These are phyloP conservation scores for Cryphonectria carpinicola DNA, from an alignment of 2,329 filamentous ascomycete species.

Conservation along the genomic window DNA sequence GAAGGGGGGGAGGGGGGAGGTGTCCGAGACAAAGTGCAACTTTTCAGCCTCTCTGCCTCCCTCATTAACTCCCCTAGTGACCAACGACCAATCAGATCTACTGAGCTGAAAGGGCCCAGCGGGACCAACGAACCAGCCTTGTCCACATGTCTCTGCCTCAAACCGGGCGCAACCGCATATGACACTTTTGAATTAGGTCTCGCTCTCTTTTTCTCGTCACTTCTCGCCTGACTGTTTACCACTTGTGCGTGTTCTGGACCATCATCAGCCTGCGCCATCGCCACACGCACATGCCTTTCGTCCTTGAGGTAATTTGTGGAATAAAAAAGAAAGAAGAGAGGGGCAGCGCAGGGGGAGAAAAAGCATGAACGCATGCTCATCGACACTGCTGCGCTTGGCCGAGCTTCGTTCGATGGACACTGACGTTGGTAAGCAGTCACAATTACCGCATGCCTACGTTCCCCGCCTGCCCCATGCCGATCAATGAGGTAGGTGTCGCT, in stretches of 20 bases:
- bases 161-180: slow-evolving; percentile 2
- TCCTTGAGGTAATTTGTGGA: neutral
- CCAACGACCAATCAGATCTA: neutral
- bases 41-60: neutral
- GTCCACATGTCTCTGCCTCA: slow-evolving; percentile 7
- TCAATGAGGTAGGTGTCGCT: neutral
- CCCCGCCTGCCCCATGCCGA: neutral
- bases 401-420: neutral
- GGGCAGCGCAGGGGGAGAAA: neutral
- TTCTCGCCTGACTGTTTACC: neutral
- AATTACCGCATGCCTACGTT: neutral
- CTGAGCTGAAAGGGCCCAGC: neutral
- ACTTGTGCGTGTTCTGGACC: neutral
- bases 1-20: neutral
- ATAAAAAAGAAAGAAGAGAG: neutral
- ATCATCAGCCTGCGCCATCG: neutral
- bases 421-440: slow-evolving; percentile 4
- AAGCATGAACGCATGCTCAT: neutral
- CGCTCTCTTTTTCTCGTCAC: neutral
- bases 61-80: neutral
- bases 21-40: slow-evolving; percentile 6
- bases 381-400: neutral
- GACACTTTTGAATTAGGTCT: neutral
- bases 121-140: slow-evolving; percentile 1
- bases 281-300: neutral